A percentile compares a stretch with the other conserved stretches of the same genome.
Conservation (phyloP, 495 filamentous ascomycete genomes). For the Hypoxylon rickii region DNA sequence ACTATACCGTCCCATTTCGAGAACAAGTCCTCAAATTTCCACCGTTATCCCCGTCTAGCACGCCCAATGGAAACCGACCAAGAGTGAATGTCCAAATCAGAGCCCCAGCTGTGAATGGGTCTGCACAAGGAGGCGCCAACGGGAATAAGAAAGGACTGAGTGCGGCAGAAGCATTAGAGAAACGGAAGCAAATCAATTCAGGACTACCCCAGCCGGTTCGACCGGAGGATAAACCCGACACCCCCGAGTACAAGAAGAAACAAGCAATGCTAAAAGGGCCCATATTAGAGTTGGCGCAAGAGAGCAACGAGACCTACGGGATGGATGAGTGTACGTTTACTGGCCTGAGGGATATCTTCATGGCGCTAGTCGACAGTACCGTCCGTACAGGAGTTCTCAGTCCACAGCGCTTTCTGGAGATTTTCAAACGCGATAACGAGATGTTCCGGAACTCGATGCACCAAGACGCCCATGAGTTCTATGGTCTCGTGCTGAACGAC, state of each 20-base stretch:
- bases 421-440: conserved; percentile 90
- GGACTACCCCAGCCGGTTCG: conserved; percentile 46
- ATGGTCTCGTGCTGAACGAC: conserved; percentile 93
- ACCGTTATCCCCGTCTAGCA: conserved; percentile 51
- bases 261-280: conserved; percentile 85
- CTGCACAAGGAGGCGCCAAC: conserved; percentile 52
- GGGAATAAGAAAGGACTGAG: conserved; percentile 48
- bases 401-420: conserved; percentile 90
- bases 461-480: conserved; percentile 97
- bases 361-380: conserved; percentile 79
- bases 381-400: conserved; percentile 90
- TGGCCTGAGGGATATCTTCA: conserved; percentile 93
- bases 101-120: conserved; percentile 49
- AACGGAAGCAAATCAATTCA: conserved; percentile 48
- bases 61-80: conserved; percentile 47
- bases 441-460: conserved; percentile 98
- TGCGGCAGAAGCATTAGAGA: conserved; percentile 49
- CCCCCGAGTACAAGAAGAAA: conserved; percentile 96
- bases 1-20: conserved; percentile 93
- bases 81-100: conserved; percentile 57
- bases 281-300: conserved; percentile 77
- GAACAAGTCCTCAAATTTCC: conserved; percentile 95
- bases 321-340: conserved; percentile 96
- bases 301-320: conserved; percentile 79
- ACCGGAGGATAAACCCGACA: conserved; percentile 76